Evolutionary conservation across 768 basidiomycete genomes (phyloP), one percentile per base, ranked within the genome.

Genomic region (Rubroboletus pulcherrimus): DNA sequence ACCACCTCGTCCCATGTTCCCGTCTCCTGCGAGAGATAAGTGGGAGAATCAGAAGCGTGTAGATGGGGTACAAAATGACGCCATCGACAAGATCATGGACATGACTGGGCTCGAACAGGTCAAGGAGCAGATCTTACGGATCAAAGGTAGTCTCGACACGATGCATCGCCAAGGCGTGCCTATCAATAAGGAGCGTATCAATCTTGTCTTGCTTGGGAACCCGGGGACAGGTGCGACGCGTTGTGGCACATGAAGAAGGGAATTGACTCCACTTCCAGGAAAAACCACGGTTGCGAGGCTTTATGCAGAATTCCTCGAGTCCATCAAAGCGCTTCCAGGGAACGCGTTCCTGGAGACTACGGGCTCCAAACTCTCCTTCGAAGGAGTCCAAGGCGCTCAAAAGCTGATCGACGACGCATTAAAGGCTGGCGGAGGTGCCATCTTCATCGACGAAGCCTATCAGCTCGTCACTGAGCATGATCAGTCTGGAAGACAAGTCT

Each of bases 391-490:
- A 26, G 81, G 76, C 2, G 73, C 75, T 1, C 78, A 84, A 66
- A 81, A 80, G 51, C 62, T 77, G n/a, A 61, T 89, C 14, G 79
- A 84, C 24, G 67, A 71, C 0, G 72, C 83, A 1, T 41, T 81
- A 15, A 76, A 76, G 4, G 77, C 68, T 0, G 87, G 86, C 0
- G 87, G 87, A 37, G 87, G 87, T 0, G 74, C 79, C 11, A 77
- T 89, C 46, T 89, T 89, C 67, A 73, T 89, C 39, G 87, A 89
- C 62, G 88, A 89, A 61, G 86, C 87, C 1, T 89, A 89, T 57
- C 88, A 87, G 50, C 77, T 89, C 10, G 78, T 81, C 1, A 74
- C 70, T 43, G 71, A 75, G 31, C 69, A 81, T 59, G 83, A 78
- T 54, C 66, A 66, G 19, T 72, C 74, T 39, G 87, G 87, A 4